Base-by-base conservation (phyloP, 2,329 filamentous ascomycete species). In the Raffaelea ambrosiae region DNA sequence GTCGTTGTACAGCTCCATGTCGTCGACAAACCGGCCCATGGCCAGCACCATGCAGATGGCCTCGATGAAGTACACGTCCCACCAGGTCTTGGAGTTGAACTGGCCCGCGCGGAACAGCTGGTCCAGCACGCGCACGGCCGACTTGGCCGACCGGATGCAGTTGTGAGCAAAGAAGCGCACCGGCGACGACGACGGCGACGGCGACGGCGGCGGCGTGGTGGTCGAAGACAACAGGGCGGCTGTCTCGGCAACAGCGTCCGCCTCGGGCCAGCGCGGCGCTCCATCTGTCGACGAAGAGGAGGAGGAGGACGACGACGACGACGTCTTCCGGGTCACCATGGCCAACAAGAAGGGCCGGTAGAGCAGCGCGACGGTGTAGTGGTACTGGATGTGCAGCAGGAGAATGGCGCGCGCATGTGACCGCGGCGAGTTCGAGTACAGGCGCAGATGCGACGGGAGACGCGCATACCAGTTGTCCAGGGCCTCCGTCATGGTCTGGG, bases 331-430 rank as follows among this genome's bases (percentile, higher is more conserved):
- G 9, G 52, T 36, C 26, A 49, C 48, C 22, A 50, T 38, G 3
- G 54, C 54, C 18, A 61, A 50, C 49, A 62, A 50, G 45, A 60
- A 62, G 5, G 59, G 60, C 2, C 59, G 56, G 7, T 56, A 57
- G 18, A 62, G 49, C 40, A 61, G 57, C 18, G 48, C 53, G 4
- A 62, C 48, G 0, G 52, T 48, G 40, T 60, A 56, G 20, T 61
- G 55, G 45, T 60, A 59, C 43, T 56, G 58, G 18, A 61, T 22
- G 40, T 60, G 56, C n/a, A 62, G 54, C 40, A 60, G 10, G 20
- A 51, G 47, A 18, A 58, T 47, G 39, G 54, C 54, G 7, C 59
- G 57, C 49, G 53, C 55, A 40, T 54, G 55, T 9, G 52, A 51
- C 9, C 44, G 42, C 18, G 50, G 55, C n/a, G 40, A 35, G 13